These are phyloP conservation scores for Penicillium brevicompactum DNA, from an alignment of 2,329 filamentous ascomycete genomes.

Conservation along the genomic window DNA sequence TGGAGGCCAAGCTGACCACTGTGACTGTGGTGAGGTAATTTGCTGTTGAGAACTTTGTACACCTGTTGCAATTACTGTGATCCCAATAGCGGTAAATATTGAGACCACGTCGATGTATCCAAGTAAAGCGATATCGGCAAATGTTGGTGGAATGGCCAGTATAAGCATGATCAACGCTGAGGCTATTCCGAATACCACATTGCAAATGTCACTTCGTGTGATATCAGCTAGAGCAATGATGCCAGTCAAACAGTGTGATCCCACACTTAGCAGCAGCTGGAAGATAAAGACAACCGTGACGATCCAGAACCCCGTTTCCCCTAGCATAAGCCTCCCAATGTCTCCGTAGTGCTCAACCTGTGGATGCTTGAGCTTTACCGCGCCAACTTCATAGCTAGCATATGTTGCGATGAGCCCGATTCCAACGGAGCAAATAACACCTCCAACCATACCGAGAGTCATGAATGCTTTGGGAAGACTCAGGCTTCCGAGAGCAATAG, in stretches of 20 bases:
- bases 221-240: slow-evolving; percentile 2
- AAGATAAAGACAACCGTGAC: slow-evolving; percentile 5
- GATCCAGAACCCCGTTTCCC: background rate
- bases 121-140: slow-evolving; percentile 34
- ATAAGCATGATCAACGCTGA: slow-evolving; percentile 22
- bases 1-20: slow-evolving; percentile 14
- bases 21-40: slow-evolving; percentile 8
- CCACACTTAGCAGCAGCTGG: slow-evolving; percentile 1
- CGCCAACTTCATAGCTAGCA: background rate
- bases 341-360: slow-evolving; percentile 2
- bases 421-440: background rate
- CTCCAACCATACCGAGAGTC: slow-evolving; percentile 1
- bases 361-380: background rate
- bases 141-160: slow-evolving; percentile 32
- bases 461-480: slow-evolving; percentile 1
- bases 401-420: slow-evolving; percentile 6
- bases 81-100: slow-evolving; percentile 31
- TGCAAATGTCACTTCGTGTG: background rate
- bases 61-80: slow-evolving; percentile 35
- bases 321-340: background rate
- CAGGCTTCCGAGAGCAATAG: slow-evolving; percentile 3
- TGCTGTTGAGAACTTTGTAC: slow-evolving; percentile 20
- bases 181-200: background rate
- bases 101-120: slow-evolving; percentile 37
- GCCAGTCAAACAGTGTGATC: slow-evolving; percentile 5